phyloP scores from a whole-genome alignment of 2,329 filamentous ascomycete species.

The Neospermospora avenae region DNA sequence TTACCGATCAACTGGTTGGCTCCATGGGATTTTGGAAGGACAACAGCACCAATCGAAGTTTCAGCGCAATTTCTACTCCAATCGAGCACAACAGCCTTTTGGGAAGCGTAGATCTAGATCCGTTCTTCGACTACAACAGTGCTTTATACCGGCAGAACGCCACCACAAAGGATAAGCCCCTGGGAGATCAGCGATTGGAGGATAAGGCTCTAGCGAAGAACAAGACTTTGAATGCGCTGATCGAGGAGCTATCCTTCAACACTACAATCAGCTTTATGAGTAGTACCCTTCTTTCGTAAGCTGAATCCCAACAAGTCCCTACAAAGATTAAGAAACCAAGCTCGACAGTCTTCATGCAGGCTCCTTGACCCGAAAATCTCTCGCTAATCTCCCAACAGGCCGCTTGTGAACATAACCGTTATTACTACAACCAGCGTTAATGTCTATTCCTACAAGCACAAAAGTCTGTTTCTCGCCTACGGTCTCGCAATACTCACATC shows the following conservation, averaged over 20 bases:
- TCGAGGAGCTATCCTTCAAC: constrained; percentile 12
- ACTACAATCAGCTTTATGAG: constrained; percentile 13
- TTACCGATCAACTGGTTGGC: constrained; percentile 18
- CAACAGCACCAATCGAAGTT: constrained; percentile 1
- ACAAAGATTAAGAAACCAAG: too few relatives aligned
- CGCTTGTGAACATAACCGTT: neutral
- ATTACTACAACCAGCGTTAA: constrained; percentile 11
- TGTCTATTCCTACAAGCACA: constrained; percentile 16
- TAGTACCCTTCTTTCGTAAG: constrained; percentile 13
- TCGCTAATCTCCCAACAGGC: neutral
- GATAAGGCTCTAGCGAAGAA: constrained; percentile 13
- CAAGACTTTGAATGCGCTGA: constrained; percentile 7
- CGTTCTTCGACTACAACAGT: constrained; percentile 19
- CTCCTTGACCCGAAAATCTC: neutral
- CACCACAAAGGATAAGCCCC: neutral
- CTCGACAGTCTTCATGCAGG: too few relatives aligned
- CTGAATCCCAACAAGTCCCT: too few relatives aligned
- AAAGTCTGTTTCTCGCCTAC: constrained; percentile 19
- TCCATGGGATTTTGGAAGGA: constrained; percentile 14
- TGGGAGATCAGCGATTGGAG: constrained; percentile 4
- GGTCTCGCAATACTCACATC: constrained; percentile 16
- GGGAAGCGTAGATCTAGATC: constrained; percentile 19
- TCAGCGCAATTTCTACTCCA: constrained; percentile 17
- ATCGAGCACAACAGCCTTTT: constrained; percentile 18
- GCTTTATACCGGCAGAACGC: neutral